Evolutionary conservation across 441 rosid species (phyloP).

Genomic region (Adansonia gregorii): DNA sequence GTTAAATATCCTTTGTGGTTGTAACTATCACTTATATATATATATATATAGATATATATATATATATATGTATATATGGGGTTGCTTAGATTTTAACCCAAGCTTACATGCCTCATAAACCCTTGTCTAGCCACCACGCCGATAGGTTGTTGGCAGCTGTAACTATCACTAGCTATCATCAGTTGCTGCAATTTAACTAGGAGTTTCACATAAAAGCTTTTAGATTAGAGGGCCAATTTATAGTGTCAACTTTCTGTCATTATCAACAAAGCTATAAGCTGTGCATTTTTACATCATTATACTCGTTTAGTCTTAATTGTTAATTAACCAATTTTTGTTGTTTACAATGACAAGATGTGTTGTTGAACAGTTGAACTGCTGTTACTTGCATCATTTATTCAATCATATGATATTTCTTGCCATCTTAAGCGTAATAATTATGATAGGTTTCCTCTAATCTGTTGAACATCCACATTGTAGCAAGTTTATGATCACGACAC

Average conservation of each 20-base stretch:
- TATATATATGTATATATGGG: neutral
- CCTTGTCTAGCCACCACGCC: neutral
- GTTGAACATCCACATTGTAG: slow-evolving; percentile 43
- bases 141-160: neutral
- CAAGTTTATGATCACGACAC: slow-evolving; percentile 80
- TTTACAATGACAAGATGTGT: neutral
- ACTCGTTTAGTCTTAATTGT: neutral
- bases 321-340: neutral
- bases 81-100: neutral
- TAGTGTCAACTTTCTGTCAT: neutral
- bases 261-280: neutral
- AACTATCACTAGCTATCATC: neutral
- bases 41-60: no score
- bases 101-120: neutral
- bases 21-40: neutral
- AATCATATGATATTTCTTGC: neutral
- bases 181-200: neutral
- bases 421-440: slow-evolving; percentile 5
- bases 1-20: neutral
- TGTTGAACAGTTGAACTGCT: neutral
- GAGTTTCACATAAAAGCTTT: neutral
- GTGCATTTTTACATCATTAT: no score
- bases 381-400: neutral
- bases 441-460: slow-evolving; percentile 6
- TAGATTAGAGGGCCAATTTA: neutral